Conservation (phyloP, 2,329 filamentous ascomycete genomes). For the Drechslera avenae region DNA sequence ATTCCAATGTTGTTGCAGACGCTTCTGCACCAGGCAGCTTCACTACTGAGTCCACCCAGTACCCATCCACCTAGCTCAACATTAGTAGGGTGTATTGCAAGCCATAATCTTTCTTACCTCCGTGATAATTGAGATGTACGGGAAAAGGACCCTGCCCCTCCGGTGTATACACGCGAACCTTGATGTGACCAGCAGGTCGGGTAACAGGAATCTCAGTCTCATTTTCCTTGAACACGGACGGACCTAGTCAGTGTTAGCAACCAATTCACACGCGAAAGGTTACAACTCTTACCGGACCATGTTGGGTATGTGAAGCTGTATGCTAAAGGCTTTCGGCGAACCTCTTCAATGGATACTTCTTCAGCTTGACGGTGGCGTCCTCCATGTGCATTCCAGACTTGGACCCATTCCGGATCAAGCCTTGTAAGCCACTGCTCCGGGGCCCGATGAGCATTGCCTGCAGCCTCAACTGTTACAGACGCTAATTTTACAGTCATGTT, state of each 20-base stretch:
- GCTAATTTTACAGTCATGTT: background rate
- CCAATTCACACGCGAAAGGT: background rate
- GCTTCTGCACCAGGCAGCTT: conserved; percentile 21
- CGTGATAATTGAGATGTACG: conserved; percentile 16
- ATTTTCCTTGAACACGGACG: conserved; percentile 14
- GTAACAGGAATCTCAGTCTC: conserved; percentile 12
- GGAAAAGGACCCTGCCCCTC: conserved; percentile 15
- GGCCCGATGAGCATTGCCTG: background rate
- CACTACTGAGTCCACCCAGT: conserved; percentile 16
- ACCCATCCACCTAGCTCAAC: conserved; percentile 16
- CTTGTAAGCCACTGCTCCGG: conserved; percentile 4
- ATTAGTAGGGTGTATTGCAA: background rate
- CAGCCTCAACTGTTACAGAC: background rate
- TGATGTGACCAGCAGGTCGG: conserved; percentile 9
- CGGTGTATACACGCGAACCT: conserved; percentile 14
- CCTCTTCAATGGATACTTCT: conserved; percentile 18
- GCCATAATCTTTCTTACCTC: background rate
- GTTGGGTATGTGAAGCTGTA: conserved; percentile 24
- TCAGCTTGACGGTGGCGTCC: conserved; percentile 18
- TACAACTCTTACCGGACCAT: conserved; percentile 9
- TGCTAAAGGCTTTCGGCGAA: conserved; percentile 12
- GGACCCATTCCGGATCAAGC: conserved; percentile 19
- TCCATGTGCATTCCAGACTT: conserved; percentile 18
- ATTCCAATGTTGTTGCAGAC: conserved; percentile 19
- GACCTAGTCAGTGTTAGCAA: conserved; percentile 1